These are phyloP conservation scores for Boletus mariae DNA, from an alignment of 1,284 basidiomycete species.

Conservation along the genomic window DNA sequence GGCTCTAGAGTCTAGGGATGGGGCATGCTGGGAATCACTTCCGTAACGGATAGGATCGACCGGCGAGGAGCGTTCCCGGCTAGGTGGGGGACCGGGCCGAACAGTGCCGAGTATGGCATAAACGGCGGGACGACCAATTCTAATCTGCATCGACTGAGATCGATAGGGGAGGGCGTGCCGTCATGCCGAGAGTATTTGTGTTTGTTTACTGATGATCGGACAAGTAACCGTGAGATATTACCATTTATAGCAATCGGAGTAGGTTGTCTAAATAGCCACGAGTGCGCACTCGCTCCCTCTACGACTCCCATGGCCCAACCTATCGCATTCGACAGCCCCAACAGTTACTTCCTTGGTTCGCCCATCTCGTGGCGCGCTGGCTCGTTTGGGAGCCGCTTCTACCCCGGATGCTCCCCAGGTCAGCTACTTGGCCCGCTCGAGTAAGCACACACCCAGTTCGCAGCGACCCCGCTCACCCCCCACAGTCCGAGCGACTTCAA, in stretches of 20 bases:
- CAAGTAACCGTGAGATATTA: slow-evolving; percentile 28
- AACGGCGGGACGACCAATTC: not conserved
- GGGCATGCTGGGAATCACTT: too few relatives aligned
- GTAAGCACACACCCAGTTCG: slow-evolving; percentile 36
- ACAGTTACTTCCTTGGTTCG: slow-evolving; percentile 58
- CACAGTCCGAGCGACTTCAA: slow-evolving; percentile 53
- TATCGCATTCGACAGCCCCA: slow-evolving; percentile 43
- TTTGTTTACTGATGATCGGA: slow-evolving; percentile 28
- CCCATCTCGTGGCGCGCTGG: slow-evolving; percentile 65
- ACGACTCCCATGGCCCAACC: slow-evolving; percentile 44
- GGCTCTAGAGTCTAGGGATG: not conserved
- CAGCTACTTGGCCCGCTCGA: slow-evolving; percentile 59
- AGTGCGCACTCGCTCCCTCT: slow-evolving; percentile 6
- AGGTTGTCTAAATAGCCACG: slow-evolving; percentile 26
- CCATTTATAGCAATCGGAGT: slow-evolving; percentile 1
- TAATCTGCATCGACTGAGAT: not conserved
- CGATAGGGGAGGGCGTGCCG: slow-evolving; percentile 16
- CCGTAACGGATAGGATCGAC: too few relatives aligned
- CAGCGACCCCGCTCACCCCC: not conserved
- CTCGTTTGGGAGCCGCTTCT: slow-evolving; percentile 60
- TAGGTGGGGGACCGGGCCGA: too few relatives aligned
- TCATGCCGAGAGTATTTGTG: slow-evolving; percentile 23
- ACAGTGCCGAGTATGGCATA: too few relatives aligned
- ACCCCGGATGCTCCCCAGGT: slow-evolving; percentile 58
- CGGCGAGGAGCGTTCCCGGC: too few relatives aligned